phyloP scores from a whole-genome alignment of 1,284 basidiomycete genomes.

The Cryptococcus neoformans region DNA sequence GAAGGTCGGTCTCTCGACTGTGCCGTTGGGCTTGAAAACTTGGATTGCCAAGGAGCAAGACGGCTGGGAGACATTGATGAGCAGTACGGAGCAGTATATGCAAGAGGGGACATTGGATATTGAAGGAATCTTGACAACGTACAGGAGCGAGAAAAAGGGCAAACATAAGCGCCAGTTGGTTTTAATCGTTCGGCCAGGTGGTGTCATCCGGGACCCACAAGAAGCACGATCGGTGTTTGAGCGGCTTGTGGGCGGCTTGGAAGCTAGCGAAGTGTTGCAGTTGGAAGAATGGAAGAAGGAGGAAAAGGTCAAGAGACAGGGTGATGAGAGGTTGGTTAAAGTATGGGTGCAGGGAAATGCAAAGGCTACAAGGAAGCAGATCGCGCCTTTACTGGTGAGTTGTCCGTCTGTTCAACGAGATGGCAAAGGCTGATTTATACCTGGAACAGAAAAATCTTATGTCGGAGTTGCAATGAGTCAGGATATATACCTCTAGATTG shows the following conservation, averaged over 20 bases:
- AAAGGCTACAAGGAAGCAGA: constrained; percentile 70
- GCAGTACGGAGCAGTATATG: constrained; percentile 62
- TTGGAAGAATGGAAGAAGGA: constrained; percentile 51
- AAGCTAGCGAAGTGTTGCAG: constrained; percentile 55
- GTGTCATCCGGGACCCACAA: constrained; percentile 14
- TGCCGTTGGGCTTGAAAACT: constrained; percentile 63
- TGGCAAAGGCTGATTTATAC: neutral
- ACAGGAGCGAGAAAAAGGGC: constrained; percentile 55
- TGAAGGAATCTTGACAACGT: constrained; percentile 73
- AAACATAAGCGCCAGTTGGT: constrained; percentile 68
- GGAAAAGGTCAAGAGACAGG: constrained; percentile 17
- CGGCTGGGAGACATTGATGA: constrained; percentile 52
- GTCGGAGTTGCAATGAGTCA: constrained; percentile 11
- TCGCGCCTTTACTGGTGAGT: constrained; percentile 67
- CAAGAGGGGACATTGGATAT: constrained; percentile 60
- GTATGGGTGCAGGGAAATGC: constrained; percentile 75
- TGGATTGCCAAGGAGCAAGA: constrained; percentile 53
- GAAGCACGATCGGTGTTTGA: constrained; percentile 29
- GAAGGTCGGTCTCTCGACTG: constrained; percentile 68
- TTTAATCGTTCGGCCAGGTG: constrained; percentile 56
- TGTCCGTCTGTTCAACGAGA: neutral
- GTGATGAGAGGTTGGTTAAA: constrained; percentile 40
- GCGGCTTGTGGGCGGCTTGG: constrained; percentile 54
- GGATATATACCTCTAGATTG: too few species aligned
- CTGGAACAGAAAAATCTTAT: constrained; percentile 16